A percentile compares a stretch with the other conserved stretches of the same genome.
Evolutionary conservation across 768 basidiomycete genomes (phyloP).

Genomic region (Rhizopogon vesiculosus): DNA sequence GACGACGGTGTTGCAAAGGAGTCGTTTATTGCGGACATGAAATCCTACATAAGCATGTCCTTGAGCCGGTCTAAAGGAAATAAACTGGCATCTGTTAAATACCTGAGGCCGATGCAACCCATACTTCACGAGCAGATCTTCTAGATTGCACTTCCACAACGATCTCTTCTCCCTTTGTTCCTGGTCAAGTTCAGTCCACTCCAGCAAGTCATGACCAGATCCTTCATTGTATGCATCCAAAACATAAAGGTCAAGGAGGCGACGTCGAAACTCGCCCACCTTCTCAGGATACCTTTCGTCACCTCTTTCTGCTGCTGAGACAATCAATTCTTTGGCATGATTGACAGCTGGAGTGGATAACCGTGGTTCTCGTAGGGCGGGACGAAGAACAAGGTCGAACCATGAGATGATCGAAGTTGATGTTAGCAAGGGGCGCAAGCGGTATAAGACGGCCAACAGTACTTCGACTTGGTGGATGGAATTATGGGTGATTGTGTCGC

Average conservation of each 20-base stretch:
- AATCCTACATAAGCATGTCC: constrained; percentile 41
- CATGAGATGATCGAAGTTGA: constrained; percentile 69
- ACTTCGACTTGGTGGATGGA: constrained; percentile 58
- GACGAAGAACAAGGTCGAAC: constrained; percentile 79
- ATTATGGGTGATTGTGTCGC: constrained; percentile 60
- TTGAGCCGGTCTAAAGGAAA: constrained; percentile 7
- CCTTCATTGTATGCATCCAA: constrained; percentile 74
- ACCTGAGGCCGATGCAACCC: constrained; percentile 64
- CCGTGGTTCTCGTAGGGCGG: constrained; percentile 71
- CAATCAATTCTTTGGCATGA: constrained; percentile 69
- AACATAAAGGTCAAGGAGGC: constrained; percentile 71
- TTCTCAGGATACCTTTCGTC: constrained; percentile 43
- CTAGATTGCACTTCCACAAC: constrained; percentile 75
- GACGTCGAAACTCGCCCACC: constrained; percentile 60
- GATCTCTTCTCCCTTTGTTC: constrained; percentile 54
- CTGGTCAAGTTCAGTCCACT: constrained; percentile 65
- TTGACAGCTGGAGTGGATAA: constrained; percentile 53
- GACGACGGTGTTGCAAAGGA: constrained; percentile 57
- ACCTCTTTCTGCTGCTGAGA: constrained; percentile 50
- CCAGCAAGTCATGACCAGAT: constrained; percentile 68
- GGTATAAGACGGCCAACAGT: constrained; percentile 62
- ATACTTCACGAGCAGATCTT: constrained; percentile 66
- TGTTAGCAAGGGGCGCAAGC: constrained; percentile 57
- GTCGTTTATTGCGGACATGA: constrained; percentile 61
- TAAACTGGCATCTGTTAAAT: constrained; percentile 5